Evolutionary conservation across 2,329 filamentous ascomycete genomes (phyloP), one percentile per base, ranked within the genome.

Genomic region (Xylariaceae sp.): DNA sequence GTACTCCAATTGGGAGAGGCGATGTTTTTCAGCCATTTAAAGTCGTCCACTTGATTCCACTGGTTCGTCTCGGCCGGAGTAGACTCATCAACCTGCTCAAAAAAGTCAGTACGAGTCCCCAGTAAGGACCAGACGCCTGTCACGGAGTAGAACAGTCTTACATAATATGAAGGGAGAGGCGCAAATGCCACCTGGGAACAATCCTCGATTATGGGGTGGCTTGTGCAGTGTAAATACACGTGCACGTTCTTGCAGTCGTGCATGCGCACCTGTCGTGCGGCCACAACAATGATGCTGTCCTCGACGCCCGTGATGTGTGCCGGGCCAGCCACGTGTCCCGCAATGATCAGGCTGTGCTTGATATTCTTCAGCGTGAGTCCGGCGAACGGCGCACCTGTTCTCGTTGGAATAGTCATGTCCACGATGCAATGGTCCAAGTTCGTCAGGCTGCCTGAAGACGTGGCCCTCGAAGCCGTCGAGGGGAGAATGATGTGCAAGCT

Each of bases 41-140:
- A 99, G 73, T 99, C 95, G 73, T 98, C 91, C 14, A 98, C 90
- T 68, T 95, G 87, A 66, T 93, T 84, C 91, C 92, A 99, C 67
- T 89, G 84, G 71, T 96, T 94, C 56, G 75, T 75, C 3, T 69
- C 63, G 1, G 65, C 52, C 7, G 72, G 65, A 8, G 69, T 69
- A 7, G 72, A 65, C 23, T 67, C 66, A 44, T 61, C 63, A 52
- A 69, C 50, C 60, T 62, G 26, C 71, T 6, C 63, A 68, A 37
- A 60, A 55, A 68, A 72, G 44, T 62, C 19, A 61, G 52, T 5
- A 17, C 45, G 3, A 19, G 5, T 29, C 2, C 17, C n/a, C n/a
- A n/a, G 1, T 33, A 50, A 17, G 4, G 31, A 2, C 37, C 16
- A n/a, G 14, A 12, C 8, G 34, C 19, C 9, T 12, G n/a, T 3